These are phyloP conservation scores for Cardamine occulta DNA, from an alignment of 345 rosid species.

Conservation along the genomic window DNA sequence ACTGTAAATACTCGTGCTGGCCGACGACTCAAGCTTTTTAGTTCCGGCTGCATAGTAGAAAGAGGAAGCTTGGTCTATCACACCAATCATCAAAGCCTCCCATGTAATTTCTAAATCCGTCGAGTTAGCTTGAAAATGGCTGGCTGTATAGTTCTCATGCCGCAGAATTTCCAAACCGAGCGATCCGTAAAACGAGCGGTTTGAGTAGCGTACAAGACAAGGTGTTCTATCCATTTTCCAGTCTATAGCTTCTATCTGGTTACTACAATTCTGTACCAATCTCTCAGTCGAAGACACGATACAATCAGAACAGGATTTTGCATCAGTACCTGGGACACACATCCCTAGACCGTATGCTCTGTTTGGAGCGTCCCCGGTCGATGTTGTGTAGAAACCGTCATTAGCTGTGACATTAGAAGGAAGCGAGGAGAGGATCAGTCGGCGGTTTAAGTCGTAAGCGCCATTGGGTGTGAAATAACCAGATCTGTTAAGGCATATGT, in stretches of 20 bases:
- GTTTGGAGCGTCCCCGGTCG: background rate
- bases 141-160: constrained; percentile 5
- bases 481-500: background rate
- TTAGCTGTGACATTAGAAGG: constrained; percentile 28
- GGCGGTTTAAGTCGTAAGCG: constrained; percentile 29
- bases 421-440: constrained; percentile 20
- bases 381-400: constrained; percentile 4
- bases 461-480: constrained; percentile 1
- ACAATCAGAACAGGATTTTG: background rate
- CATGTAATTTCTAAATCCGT: constrained; percentile 37
- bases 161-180: background rate
- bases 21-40: background rate
- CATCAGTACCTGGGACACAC: background rate
- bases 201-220: constrained; percentile 40
- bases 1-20: constrained; percentile 29
- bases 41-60: constrained; percentile 41
- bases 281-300: background rate
- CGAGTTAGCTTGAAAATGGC: constrained; percentile 17
- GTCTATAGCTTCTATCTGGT: constrained; percentile 24
- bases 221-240: constrained; percentile 17
- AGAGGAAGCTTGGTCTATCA: constrained; percentile 16
- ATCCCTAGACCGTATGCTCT: constrained; percentile 3
- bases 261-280: constrained; percentile 4
- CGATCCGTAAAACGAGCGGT: constrained; percentile 26
- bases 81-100: constrained; percentile 27